Evolutionary conservation across 805 yeast genomes (phyloP).

Genomic region (Suhomyces emberorum): DNA sequence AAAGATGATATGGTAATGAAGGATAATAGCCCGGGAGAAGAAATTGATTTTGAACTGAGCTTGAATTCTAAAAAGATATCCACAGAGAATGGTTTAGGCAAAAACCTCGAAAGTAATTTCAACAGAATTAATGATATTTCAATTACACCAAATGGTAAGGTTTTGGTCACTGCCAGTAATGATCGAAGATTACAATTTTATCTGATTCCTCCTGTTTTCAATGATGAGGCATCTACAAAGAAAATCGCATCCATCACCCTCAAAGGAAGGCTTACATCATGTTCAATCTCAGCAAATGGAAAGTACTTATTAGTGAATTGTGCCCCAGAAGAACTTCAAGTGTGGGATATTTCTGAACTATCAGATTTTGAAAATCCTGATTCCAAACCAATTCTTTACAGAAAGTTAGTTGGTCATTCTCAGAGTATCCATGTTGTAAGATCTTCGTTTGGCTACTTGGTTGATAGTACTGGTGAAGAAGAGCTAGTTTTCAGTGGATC

Average conservation of each 20-base stretch:
- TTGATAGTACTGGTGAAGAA: constrained; percentile 40
- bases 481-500: constrained; percentile 76
- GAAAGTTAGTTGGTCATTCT: constrained; percentile 67
- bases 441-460: constrained; percentile 69
- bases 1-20: constrained; percentile 9
- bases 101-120: constrained; percentile 23
- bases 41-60: neutral
- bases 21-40: constrained; percentile 3
- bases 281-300: constrained; percentile 54
- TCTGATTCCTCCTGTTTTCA: constrained; percentile 41
- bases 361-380: constrained; percentile 5
- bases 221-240: constrained; percentile 31
- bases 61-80: neutral
- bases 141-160: constrained; percentile 59
- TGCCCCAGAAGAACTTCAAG: constrained; percentile 71
- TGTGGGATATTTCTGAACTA: constrained; percentile 63
- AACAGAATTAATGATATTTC: constrained; percentile 66
- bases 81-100: constrained; percentile 2
- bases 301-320: constrained; percentile 58
- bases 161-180: constrained; percentile 62
- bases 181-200: constrained; percentile 61
- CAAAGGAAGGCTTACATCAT: constrained; percentile 60
- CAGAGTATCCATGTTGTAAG: constrained; percentile 70
- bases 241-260: constrained; percentile 47
- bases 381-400: constrained; percentile 46